These are phyloP conservation scores for Anaeromyces robustus DNA, from an alignment of 192 early-diverging fungal genomes.

Conservation along the genomic window DNA sequence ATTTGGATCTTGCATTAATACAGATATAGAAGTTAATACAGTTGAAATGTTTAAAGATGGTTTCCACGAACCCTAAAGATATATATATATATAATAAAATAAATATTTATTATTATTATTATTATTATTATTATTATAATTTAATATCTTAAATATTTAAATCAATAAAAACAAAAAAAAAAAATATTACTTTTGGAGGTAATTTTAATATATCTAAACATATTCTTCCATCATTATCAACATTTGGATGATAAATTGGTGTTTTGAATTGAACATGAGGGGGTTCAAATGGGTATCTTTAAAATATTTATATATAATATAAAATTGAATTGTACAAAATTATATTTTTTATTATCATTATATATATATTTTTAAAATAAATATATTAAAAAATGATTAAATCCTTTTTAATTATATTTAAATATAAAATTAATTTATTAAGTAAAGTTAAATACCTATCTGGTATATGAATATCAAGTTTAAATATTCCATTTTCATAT, in stretches of 20 bases:
- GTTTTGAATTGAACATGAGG: slow-evolving; percentile 54
- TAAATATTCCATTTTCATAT: slow-evolving; percentile 44
- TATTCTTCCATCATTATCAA: slow-evolving; percentile 60
- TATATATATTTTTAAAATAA: neutral
- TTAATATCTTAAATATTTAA: too few species aligned
- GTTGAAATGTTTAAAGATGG: slow-evolving; percentile 47
- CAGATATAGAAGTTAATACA: slow-evolving; percentile 33
- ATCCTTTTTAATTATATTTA: too few species aligned
- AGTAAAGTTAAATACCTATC: slow-evolving; percentile 11
- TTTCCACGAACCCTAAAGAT: slow-evolving; percentile 37
- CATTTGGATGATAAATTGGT: slow-evolving; percentile 67
- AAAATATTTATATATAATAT: neutral
- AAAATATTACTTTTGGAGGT: slow-evolving; percentile 16
- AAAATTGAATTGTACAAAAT: too few species aligned
- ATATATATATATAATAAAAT: neutral
- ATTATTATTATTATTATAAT: neutral
- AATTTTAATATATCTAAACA: slow-evolving; percentile 54
- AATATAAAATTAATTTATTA: too few species aligned
- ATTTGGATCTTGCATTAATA: slow-evolving; percentile 48
- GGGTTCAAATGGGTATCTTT: slow-evolving; percentile 54
- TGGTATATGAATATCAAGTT: slow-evolving; percentile 40
- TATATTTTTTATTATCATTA: too few species aligned
- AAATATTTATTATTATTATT: neutral
- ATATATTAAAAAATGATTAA: too few species aligned
- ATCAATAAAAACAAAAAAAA: too few species aligned